These are phyloP conservation scores for Kodamaea lidongshanica DNA, from an alignment of 805 yeast genomes.

Conservation along the genomic window DNA sequence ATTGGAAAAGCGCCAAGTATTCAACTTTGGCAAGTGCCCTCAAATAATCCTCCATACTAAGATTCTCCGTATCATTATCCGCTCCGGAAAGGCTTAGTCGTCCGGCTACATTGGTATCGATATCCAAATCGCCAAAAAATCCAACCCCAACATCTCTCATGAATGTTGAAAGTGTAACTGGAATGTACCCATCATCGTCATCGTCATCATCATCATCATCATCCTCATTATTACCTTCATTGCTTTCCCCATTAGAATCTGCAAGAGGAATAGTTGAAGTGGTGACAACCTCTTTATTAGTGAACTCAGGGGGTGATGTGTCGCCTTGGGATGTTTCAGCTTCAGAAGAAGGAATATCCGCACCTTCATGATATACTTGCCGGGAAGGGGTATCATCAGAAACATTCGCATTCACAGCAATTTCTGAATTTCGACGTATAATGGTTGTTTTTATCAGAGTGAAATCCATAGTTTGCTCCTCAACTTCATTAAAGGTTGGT, in stretches of 20 bases:
- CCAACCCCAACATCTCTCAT: conserved; percentile 35
- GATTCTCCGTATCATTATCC: conserved; percentile 7
- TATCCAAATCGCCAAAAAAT: conserved; percentile 43
- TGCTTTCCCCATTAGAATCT: conserved; percentile 7
- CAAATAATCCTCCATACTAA: conserved; percentile 30
- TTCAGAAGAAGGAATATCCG: too few relatives aligned
- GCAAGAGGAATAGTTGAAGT: conserved; percentile 28
- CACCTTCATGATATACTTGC: too few relatives aligned
- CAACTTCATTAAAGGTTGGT: conserved; percentile 1
- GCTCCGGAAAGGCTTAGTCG: conserved; percentile 18
- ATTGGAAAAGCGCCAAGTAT: conserved; percentile 43
- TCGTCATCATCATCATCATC: conserved; percentile 12
- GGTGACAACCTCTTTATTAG: conserved; percentile 9
- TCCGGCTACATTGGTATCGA: conserved; percentile 21
- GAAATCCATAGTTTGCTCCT: conserved; percentile 7
- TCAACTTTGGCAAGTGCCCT: conserved; percentile 37
- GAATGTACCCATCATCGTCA: conserved; percentile 21
- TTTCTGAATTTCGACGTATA: too few relatives aligned
- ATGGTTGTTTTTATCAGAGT: too few relatives aligned
- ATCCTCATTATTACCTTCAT: conserved; percentile 12
- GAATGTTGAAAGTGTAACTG: conserved; percentile 34
- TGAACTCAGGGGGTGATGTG: too few relatives aligned
- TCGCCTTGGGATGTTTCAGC: too few relatives aligned
- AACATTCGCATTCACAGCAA: too few relatives aligned
- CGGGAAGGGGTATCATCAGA: too few relatives aligned